These are phyloP conservation scores for Pseudomassariella vexata DNA, from an alignment of 2,329 filamentous ascomycete species.

Conservation along the genomic window DNA sequence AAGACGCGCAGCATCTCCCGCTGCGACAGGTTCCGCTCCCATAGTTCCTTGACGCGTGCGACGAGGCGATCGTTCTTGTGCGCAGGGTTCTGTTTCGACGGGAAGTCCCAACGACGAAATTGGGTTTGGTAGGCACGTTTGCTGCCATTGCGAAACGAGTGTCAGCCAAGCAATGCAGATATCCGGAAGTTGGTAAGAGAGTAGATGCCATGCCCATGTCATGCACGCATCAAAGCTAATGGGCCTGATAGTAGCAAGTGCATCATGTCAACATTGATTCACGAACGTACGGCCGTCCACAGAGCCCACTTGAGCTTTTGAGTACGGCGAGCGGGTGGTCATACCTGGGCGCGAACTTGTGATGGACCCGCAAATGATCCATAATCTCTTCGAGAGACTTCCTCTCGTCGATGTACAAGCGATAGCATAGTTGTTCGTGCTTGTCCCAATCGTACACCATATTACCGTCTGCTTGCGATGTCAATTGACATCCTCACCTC, in stretches of 20 bases:
- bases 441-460: slow-evolving; percentile 45
- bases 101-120: slow-evolving; percentile 75
- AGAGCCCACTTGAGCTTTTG: slow-evolving; percentile 4
- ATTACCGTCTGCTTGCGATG: slow-evolving; percentile 7
- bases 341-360: slow-evolving; percentile 68
- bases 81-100: slow-evolving; percentile 65
- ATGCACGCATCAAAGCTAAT: no score
- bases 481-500: background rate
- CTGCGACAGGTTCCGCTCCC: slow-evolving; percentile 68
- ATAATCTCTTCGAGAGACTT: slow-evolving; percentile 70
- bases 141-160: slow-evolving; percentile 32
- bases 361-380: slow-evolving; percentile 57
- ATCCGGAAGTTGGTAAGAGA: no score
- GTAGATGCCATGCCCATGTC: no score
- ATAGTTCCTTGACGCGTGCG: slow-evolving; percentile 67
- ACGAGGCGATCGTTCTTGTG: slow-evolving; percentile 65
- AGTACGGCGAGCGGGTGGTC: slow-evolving; percentile 16
- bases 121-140: slow-evolving; percentile 73
- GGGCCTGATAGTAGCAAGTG: no score
- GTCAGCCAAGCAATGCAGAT: no score
- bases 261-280: no score
- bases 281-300: slow-evolving; percentile 4
- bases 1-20: slow-evolving; percentile 68
- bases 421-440: slow-evolving; percentile 36
- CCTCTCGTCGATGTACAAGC: slow-evolving; percentile 72